Conservation (phyloP, 2,329 filamentous ascomycete species). For the Mycogone perniciosa region DNA sequence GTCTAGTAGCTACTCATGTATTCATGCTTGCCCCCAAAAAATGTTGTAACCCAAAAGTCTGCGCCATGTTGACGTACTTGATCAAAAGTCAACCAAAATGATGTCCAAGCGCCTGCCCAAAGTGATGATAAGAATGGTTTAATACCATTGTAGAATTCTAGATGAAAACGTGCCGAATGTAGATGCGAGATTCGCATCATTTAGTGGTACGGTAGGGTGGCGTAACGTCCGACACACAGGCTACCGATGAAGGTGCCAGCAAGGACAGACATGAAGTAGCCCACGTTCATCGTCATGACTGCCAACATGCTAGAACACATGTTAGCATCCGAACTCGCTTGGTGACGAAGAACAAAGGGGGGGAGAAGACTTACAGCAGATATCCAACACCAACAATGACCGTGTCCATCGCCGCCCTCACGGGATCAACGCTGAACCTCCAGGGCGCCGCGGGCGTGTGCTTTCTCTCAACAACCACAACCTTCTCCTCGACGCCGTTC, state of each 20-base stretch:
- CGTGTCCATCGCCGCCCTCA: slow-evolving; percentile 64
- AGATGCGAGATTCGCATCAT: slow-evolving; percentile 19
- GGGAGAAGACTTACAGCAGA: slow-evolving; percentile 61
- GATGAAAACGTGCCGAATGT: neutral
- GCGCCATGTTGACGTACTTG: no score
- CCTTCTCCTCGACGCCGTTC: slow-evolving; percentile 75
- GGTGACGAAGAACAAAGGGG: neutral
- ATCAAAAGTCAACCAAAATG: no score
- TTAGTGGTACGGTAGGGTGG: slow-evolving; percentile 42
- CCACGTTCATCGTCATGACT: slow-evolving; percentile 84
- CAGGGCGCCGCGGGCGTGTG: slow-evolving; percentile 57
- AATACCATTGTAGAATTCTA: no score
- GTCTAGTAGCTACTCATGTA: no score
- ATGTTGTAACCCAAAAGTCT: no score
- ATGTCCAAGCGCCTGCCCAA: no score
- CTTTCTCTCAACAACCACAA: slow-evolving; percentile 62
- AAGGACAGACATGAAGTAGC: slow-evolving; percentile 77
- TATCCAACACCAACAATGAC: slow-evolving; percentile 73
- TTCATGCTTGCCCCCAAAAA: no score
- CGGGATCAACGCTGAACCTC: slow-evolving; percentile 72
- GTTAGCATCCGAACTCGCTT: neutral
- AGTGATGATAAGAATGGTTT: no score
- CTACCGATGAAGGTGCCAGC: slow-evolving; percentile 82
- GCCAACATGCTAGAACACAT: slow-evolving; percentile 68
- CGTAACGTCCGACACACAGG: slow-evolving; percentile 68